Percentiles rank a stretch among this genome's conserved stretches.
These are phyloP conservation scores for Kwoniella newhampshirensis DNA, from an alignment of 768 basidiomycete species.

Conservation along the genomic window DNA sequence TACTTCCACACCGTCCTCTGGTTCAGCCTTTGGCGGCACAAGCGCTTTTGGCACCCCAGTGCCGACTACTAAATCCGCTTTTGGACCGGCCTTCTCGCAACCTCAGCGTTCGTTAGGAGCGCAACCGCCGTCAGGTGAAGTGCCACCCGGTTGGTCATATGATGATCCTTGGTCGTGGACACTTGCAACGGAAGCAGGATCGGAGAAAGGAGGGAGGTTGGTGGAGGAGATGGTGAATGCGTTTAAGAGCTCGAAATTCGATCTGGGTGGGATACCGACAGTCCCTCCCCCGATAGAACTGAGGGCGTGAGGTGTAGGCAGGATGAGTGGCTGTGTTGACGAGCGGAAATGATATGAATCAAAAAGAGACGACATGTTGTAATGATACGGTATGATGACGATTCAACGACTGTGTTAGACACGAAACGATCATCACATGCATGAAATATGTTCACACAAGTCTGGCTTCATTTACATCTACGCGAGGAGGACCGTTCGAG, in stretches of 20 bases:
- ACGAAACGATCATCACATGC: too few species aligned
- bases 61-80: neutral
- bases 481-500: too few species aligned
- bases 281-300: slow-evolving; percentile 31
- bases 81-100: slow-evolving; percentile 12
- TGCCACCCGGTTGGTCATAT: slow-evolving; percentile 32
- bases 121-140: slow-evolving; percentile 1
- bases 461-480: too few species aligned
- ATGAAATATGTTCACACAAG: too few species aligned
- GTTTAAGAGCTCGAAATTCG: slow-evolving; percentile 20
- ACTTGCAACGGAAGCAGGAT: slow-evolving; percentile 10
- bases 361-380: too few species aligned
- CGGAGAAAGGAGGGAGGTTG: slow-evolving; percentile 19
- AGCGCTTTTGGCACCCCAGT: slow-evolving; percentile 14
- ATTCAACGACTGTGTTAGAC: too few species aligned
- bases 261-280: slow-evolving; percentile 24
- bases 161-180: slow-evolving; percentile 38
- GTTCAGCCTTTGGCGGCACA: slow-evolving; percentile 12
- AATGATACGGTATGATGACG: too few species aligned
- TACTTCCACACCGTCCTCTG: too few species aligned
- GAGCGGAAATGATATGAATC: too few species aligned
- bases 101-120: slow-evolving; percentile 4
- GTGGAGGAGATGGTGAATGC: slow-evolving; percentile 13
- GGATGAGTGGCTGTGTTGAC: slow-evolving; percentile 5
- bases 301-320: slow-evolving; percentile 8